A percentile compares a stretch with the other conserved stretches of the same genome.
Evolutionary conservation across 192 early-diverging fungal species (phyloP).

Genomic region (Coemansia sp.): DNA sequence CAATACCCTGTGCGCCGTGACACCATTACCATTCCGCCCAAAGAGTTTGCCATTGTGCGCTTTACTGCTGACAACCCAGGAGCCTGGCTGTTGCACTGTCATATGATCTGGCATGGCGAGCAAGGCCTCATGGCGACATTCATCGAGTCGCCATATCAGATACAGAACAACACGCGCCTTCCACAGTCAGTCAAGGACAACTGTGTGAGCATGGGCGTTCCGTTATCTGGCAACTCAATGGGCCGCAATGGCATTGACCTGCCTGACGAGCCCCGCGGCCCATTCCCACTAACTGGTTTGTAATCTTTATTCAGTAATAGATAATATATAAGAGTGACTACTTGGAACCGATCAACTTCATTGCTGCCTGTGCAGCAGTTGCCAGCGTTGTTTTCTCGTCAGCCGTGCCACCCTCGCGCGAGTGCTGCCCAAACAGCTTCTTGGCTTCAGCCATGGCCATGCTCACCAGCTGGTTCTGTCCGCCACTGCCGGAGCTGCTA

Average conservation of each 20-base stretch:
- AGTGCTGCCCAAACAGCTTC: conserved; percentile 44
- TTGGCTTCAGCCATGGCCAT: conserved; percentile 50
- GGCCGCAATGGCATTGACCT: conserved; percentile 71
- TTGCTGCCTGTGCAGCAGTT: conserved; percentile 47
- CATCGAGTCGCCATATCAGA: conserved; percentile 67
- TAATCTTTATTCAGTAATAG: background rate
- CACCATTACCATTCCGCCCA: conserved; percentile 64
- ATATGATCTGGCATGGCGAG: conserved; percentile 62
- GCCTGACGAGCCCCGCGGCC: conserved; percentile 54
- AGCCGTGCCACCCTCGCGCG: conserved; percentile 31
- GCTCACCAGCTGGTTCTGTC: conserved; percentile 40
- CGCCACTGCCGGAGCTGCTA: conserved; percentile 9
- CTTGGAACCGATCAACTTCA: conserved; percentile 39
- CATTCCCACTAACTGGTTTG: conserved; percentile 43
- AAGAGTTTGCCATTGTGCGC: conserved; percentile 65
- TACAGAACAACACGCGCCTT: conserved; percentile 49
- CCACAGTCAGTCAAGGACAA: conserved; percentile 58
- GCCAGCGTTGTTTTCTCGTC: conserved; percentile 49
- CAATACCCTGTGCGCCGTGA: conserved; percentile 63
- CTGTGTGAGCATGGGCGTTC: conserved; percentile 64
- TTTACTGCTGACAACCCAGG: conserved; percentile 79
- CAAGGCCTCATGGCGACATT: conserved; percentile 70
- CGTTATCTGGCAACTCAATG: conserved; percentile 69
- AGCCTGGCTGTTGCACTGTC: conserved; percentile 86
- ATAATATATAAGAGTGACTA: background rate